A percentile compares a stretch with the other conserved stretches of the same genome.
Conservation (phyloP, 768 basidiomycete genomes). For the Agrocybe praecox region DNA sequence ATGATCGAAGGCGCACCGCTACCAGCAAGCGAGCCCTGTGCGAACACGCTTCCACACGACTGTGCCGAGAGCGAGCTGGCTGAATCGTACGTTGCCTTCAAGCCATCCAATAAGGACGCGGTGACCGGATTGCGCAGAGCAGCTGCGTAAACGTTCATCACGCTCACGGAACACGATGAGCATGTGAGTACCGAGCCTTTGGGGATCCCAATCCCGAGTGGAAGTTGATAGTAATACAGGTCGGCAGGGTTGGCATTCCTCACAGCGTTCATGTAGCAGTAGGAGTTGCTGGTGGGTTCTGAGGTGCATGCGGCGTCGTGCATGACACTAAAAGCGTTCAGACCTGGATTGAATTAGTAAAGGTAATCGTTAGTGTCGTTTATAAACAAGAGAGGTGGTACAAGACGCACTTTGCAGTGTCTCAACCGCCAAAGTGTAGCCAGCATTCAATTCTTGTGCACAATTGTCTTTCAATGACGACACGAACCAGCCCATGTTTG, state of each 20-base stretch:
- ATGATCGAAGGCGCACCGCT: no score
- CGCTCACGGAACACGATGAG: conserved; percentile 59
- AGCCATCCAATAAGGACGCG: conserved; percentile 28
- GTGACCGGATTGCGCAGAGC: conserved; percentile 37
- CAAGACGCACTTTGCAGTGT: conserved; percentile 56
- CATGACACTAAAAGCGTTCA: conserved; percentile 67
- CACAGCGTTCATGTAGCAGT: conserved; percentile 76
- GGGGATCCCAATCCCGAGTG: conserved; percentile 58
- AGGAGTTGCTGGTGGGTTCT: conserved; percentile 59
- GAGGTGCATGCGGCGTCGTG: conserved; percentile 60
- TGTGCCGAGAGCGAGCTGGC: conserved; percentile 48
- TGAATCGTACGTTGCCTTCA: conserved; percentile 48
- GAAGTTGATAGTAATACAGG: conserved; percentile 72
- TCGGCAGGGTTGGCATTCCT: conserved; percentile 60
- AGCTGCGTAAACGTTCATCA: conserved; percentile 56
- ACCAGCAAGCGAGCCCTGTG: conserved; percentile 16
- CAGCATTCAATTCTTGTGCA: conserved; percentile 51
- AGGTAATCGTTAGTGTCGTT: conserved; percentile 5
- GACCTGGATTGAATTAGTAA: conserved; percentile 40
- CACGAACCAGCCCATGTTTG: conserved; percentile 71
- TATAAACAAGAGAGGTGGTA: background rate
- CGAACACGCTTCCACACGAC: conserved; percentile 57
- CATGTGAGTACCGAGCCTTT: conserved; percentile 55
- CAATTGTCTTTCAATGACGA: conserved; percentile 51
- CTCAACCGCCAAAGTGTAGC: conserved; percentile 52